A percentile compares a stretch with the other conserved stretches of the same genome.
phyloP scores from a whole-genome alignment of 2,329 filamentous ascomycete species.

The Cladosporium colombiae region DNA sequence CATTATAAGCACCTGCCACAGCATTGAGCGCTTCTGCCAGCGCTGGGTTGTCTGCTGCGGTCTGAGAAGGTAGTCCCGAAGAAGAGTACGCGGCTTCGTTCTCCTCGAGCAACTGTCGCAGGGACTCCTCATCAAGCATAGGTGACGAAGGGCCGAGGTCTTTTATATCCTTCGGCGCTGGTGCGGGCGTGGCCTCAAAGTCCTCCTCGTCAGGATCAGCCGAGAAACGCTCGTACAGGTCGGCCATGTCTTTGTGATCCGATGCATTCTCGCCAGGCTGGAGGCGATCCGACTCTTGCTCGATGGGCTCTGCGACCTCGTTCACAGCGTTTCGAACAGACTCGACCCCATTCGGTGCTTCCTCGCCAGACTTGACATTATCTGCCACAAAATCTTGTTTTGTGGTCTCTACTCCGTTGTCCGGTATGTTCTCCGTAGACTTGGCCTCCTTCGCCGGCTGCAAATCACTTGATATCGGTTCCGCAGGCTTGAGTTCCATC shows the following conservation, averaged over 20 bases:
- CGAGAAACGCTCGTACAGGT: not conserved
- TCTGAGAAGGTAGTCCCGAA: slow-evolving; percentile 11
- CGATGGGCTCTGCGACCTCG: not conserved
- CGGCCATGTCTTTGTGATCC: not conserved
- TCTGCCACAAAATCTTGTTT: not conserved
- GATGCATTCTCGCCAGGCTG: not conserved
- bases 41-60: slow-evolving; percentile 7
- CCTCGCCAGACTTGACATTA: not conserved
- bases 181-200: not conserved
- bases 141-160: not conserved
- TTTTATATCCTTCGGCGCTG: not conserved
- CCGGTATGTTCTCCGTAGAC: not conserved
- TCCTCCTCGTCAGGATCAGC: not conserved
- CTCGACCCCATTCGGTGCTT: not conserved
- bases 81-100: slow-evolving; percentile 17
- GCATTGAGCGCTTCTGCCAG: slow-evolving; percentile 9
- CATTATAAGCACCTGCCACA: not conserved
- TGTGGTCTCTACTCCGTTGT: not conserved
- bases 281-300: not conserved
- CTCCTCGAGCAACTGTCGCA: not conserved
- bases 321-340: not conserved
- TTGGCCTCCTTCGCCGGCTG: not conserved
- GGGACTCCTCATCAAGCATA: slow-evolving; percentile 8
- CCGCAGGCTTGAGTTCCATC: not conserved
- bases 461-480: not conserved